These are phyloP conservation scores for Lactarius akahatsu DNA, from an alignment of 768 basidiomycete genomes.

Conservation along the genomic window DNA sequence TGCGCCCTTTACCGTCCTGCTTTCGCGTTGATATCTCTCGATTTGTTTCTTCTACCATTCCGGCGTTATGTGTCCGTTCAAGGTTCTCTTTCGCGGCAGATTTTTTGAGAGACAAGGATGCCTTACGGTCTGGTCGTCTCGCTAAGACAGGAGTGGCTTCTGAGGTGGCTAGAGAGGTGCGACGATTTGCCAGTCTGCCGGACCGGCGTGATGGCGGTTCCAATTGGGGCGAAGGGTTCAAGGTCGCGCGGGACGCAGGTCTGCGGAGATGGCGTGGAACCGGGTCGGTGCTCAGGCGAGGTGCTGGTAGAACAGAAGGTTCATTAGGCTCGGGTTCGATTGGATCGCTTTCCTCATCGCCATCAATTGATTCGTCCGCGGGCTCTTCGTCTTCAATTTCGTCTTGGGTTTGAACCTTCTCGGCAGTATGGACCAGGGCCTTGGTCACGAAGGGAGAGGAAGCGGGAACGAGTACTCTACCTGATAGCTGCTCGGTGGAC, in stretches of 20 bases:
- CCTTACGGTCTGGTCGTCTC: neutral
- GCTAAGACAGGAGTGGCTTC: conserved; percentile 8
- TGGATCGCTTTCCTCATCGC: conserved; percentile 23
- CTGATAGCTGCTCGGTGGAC: neutral
- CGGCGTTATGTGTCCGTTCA: neutral
- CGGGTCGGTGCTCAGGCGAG: neutral
- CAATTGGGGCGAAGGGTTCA: neutral
- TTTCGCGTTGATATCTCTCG: conserved; percentile 1
- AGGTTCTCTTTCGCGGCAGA: conserved; percentile 13
- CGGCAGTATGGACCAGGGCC: neutral
- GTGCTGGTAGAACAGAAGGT: conserved; percentile 2
- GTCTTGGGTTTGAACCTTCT: conserved; percentile 9
- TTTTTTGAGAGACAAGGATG: neutral
- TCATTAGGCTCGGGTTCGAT: conserved; percentile 23
- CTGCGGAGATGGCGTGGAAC: neutral
- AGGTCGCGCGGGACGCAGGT: neutral
- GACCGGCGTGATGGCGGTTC: conserved; percentile 23
- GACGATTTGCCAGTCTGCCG: conserved; percentile 20
- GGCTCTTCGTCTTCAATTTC: conserved; percentile 25
- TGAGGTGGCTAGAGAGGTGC: neutral
- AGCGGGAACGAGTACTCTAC: conserved; percentile 20
- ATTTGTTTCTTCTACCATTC: neutral
- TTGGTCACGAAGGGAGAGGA: conserved; percentile 17
- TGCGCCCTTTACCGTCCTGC: neutral
- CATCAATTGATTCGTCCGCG: conserved; percentile 5